Percentiles rank a stretch among this genome's conserved stretches.
Evolutionary conservation across 2,329 filamentous ascomycete genomes (phyloP).

Genomic region (Nothophaeocryptopus gaeumannii): DNA sequence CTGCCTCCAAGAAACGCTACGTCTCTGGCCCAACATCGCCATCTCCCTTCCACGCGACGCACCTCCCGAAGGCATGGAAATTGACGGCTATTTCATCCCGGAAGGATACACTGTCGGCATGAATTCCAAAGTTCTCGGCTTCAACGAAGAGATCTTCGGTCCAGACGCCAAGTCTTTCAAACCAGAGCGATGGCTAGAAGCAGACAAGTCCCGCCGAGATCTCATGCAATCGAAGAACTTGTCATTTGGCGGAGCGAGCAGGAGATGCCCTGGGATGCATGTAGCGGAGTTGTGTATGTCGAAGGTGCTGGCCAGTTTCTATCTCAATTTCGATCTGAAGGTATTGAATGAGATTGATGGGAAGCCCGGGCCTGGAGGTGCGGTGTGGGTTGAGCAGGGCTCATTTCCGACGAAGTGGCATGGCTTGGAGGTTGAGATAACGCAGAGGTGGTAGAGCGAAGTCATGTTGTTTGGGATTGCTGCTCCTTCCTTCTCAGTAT

Average conservation of each 20-base stretch:
- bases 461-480: not conserved
- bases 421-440: conserved; percentile 9
- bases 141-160: conserved; percentile 25
- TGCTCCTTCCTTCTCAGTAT: not conserved
- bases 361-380: conserved; percentile 1
- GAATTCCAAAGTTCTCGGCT: conserved; percentile 7
- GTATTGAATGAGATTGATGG: conserved; percentile 10
- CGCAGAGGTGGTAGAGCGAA: not conserved
- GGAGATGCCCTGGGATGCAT: conserved; percentile 11
- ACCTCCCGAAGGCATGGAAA: conserved; percentile 22
- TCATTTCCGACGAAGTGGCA: conserved; percentile 13
- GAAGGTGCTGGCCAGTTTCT: conserved; percentile 7
- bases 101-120: conserved; percentile 25
- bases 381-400: conserved; percentile 7
- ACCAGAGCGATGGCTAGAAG: conserved; percentile 36
- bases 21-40: conserved; percentile 15
- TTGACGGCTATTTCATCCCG: conserved; percentile 26
- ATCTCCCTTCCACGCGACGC: conserved; percentile 26
- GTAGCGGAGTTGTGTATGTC: conserved; percentile 8
- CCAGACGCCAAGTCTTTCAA: conserved; percentile 3
- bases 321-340: conserved; percentile 5
- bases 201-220: not conserved
- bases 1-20: conserved; percentile 11
- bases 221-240: conserved; percentile 8
- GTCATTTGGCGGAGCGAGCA: conserved; percentile 3